phyloP scores from a whole-genome alignment of 1,284 basidiomycete genomes.

The Leccinum subatratum region DNA sequence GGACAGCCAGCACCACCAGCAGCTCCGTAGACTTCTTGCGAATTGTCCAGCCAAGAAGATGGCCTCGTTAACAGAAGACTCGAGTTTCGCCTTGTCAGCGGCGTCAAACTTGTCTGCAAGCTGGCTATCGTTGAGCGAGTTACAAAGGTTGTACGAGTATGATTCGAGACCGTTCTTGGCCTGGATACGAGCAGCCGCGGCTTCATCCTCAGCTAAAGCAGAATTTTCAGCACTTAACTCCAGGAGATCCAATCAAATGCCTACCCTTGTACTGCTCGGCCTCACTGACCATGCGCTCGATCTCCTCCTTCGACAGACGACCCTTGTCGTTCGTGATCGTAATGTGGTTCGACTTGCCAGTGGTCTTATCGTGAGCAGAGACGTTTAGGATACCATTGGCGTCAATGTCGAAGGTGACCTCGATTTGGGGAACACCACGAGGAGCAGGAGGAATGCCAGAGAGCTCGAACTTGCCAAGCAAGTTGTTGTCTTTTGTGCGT shows the following conservation, averaged over 20 bases:
- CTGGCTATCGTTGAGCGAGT: conserved; percentile 83
- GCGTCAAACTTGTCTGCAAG: conserved; percentile 83
- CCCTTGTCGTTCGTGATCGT: conserved; percentile 99
- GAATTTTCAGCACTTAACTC: conserved; percentile 20
- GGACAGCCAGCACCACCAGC: conserved; percentile 64
- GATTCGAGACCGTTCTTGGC: conserved; percentile 90
- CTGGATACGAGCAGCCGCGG: conserved; percentile 75
- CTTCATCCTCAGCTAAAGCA: conserved; percentile 70
- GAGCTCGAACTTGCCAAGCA: conserved; percentile 98
- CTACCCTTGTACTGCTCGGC: conserved; percentile 88
- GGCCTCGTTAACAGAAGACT: conserved; percentile 78
- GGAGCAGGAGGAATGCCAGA: conserved; percentile 97
- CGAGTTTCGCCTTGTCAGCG: conserved; percentile 84
- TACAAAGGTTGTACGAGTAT: conserved; percentile 94
- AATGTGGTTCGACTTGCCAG: conserved; percentile 94
- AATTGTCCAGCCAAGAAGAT: conserved; percentile 85
- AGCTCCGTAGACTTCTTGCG: conserved; percentile 85
- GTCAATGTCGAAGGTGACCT: conserved; percentile 98
- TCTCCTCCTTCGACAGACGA: conserved; percentile 96
- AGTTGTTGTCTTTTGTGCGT: conserved; percentile 98
- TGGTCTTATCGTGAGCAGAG: conserved; percentile 94
- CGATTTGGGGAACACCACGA: conserved; percentile 97
- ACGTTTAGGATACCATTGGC: conserved; percentile 98
- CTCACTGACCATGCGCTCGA: conserved; percentile 93
- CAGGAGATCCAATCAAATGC: conserved; percentile 14